These are phyloP conservation scores for Kluyveromyces marxianus DNA, from an alignment of 1,139 yeast genomes.

Conservation along the genomic window DNA sequence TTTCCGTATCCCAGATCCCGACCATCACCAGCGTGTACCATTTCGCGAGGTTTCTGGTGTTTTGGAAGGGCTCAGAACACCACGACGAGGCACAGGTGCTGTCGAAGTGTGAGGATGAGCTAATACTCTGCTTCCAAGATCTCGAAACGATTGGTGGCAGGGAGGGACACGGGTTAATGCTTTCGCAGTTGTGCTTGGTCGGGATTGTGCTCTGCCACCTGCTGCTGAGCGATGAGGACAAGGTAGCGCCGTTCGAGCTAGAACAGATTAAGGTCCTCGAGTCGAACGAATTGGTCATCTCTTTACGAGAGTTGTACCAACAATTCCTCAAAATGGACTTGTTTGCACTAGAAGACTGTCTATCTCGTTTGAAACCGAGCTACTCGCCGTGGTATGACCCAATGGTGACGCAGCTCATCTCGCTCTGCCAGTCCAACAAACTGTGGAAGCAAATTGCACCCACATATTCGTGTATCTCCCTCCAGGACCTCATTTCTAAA, in stretches of 20 bases:
- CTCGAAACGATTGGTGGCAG: conserved; percentile 24
- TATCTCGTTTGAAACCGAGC: conserved; percentile 11
- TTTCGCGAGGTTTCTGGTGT: conserved; percentile 1
- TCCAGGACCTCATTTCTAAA: conserved; percentile 18
- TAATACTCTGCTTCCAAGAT: conserved; percentile 18
- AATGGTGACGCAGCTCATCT: conserved; percentile 14
- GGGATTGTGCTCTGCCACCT: conserved; percentile 23
- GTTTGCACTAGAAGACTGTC: conserved; percentile 9
- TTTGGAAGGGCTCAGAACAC: conserved; percentile 1
- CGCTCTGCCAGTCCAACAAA: conserved; percentile 17
- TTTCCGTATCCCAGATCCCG: conserved; percentile 4
- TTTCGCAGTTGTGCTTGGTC: conserved; percentile 16
- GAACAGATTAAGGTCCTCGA: conserved; percentile 22
- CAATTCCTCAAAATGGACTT: conserved; percentile 14
- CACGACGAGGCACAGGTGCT: conserved; percentile 6
- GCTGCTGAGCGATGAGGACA: conserved; percentile 11
- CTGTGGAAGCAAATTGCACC: conserved; percentile 26
- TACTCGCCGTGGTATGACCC: conserved; percentile 8
- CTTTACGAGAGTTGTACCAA: conserved; percentile 13
- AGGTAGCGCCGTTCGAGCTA: conserved; percentile 25
- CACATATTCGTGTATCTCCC: conserved; percentile 23
- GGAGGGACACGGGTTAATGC: conserved; percentile 6
- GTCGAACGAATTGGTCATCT: conserved; percentile 11
- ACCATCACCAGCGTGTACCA: conserved; percentile 4
- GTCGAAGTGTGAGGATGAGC: conserved; percentile 8